Conservation (phyloP, 768 basidiomycete species). For the Mycena chlorophos region DNA sequence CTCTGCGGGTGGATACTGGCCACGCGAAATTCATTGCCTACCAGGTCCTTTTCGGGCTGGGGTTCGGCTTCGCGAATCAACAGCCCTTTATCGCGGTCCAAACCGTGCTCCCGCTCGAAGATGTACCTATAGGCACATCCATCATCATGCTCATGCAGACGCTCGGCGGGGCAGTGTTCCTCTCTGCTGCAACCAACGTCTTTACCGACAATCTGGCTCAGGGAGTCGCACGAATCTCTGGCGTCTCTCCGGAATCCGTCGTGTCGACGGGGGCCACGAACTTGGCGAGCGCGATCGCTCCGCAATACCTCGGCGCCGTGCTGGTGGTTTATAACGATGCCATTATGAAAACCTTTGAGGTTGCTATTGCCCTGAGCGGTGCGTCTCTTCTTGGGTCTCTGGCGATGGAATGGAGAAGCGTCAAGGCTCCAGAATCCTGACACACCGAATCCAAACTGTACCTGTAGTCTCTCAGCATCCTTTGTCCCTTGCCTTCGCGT, state of each 20-base stretch:
- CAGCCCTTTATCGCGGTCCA: background rate
- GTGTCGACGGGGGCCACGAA: slow-evolving; percentile 17
- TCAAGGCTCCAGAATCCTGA: too few species aligned
- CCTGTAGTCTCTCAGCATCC: too few species aligned
- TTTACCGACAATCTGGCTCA: slow-evolving; percentile 12
- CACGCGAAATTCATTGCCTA: slow-evolving; percentile 2
- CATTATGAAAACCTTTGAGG: too few species aligned
- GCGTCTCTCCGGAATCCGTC: slow-evolving; percentile 5
- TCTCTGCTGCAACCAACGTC: slow-evolving; percentile 14
- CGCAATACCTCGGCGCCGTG: too few species aligned
- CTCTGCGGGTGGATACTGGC: slow-evolving; percentile 8
- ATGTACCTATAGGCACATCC: slow-evolving; percentile 15
- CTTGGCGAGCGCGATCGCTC: slow-evolving; percentile 1
- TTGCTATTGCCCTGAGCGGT: too few species aligned
- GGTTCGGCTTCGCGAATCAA: background rate
- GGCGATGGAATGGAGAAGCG: too few species aligned
- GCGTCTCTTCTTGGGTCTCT: too few species aligned
- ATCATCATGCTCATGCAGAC: slow-evolving; percentile 15
- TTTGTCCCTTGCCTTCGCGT: too few species aligned
- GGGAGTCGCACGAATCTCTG: slow-evolving; percentile 4
- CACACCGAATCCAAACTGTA: too few species aligned
- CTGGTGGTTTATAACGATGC: too few species aligned
- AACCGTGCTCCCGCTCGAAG: slow-evolving; percentile 9
- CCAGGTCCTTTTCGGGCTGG: background rate
- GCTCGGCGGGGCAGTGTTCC: slow-evolving; percentile 17